Evolutionary conservation across 139 green algal species (phyloP), one percentile per base, ranked within the genome.

Genomic region (Astrephomene gubernaculifera): DNA sequence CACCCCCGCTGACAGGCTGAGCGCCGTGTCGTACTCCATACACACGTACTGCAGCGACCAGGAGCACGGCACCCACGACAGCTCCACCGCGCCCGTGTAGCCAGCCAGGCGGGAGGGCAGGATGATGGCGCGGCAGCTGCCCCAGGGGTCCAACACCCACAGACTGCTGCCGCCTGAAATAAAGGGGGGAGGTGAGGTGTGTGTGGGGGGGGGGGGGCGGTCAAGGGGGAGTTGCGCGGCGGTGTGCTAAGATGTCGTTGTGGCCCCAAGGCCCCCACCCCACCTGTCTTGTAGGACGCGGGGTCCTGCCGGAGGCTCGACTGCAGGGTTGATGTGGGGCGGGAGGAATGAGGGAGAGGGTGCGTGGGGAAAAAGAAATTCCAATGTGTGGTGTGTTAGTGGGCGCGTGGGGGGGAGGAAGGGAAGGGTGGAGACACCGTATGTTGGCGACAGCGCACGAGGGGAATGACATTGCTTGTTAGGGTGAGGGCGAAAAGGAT

Each of bases 121-220:
- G 75, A 83, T 72, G 38, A 83, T 61, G 29, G 60, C 75, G 6
- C 75, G 17, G 41, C 75, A 83, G 61, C 60, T 63, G 54, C 75
- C 75, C 60, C 60, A 83, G 3, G 75, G 75, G 38, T 72, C 60
- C 60, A 83, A 44, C 39, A 83, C 75, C 75, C 75, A 83, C 19
- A 83, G n/a, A 25, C 75, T 82, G 54, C 54, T 71, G 27, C 75
- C 75, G 21, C 75, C 75, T 81, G 53, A 57, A 12, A 57, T 17
- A 17, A 17, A 57, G 14, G 49, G 14, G 49, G 49, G 49, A 57
- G 49, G 14, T 57, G 49, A 12, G 49, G 49, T 17, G 38, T 5
- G 33, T 49, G 35, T n/a, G 38, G 2, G 31, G 8, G 65, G 21
- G 21, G n/a, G 65, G 24, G 22, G 35, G 8, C 35, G 36, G 22